Evolutionary conservation across 495 filamentous ascomycete species (phyloP), one percentile per base, ranked within the genome.

Genomic region (Schizothecium vesticola): DNA sequence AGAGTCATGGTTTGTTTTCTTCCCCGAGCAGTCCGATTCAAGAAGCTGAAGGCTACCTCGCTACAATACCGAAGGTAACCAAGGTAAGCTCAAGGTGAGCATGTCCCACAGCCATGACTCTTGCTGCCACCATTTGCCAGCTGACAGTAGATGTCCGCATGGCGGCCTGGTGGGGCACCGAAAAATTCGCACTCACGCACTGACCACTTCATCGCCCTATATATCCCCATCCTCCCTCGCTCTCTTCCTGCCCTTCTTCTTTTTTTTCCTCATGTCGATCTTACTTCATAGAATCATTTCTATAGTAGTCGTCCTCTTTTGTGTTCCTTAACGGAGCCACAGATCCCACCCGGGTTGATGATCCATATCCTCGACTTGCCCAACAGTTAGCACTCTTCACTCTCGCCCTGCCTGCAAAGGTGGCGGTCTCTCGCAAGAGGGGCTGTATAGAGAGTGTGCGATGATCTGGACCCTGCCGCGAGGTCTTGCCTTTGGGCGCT

Each of bases 211-310:
- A 1, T 67, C 31, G 76, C 70, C 3, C 25, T 81, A 83, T 83
- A 79, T 75, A 80, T 66, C 36, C 23, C 8, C 13, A 3, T 13
- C 63, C 24, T 16, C 67, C 24, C 66, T 58, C 72, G 5, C 26
- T 19, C 28, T 64, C 73, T 75, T 33, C 68, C 56, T 71, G 74
- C 76, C 33, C 28, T 73, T 76, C 77, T 70, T 67, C 74, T 80
- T 79, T 78, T 79, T 78, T 75, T 80, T 78, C 73, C 69, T 80
- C 72, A 80, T 79, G 86, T 85, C 86, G 86, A 89, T 86, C 87
- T 86, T 89, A 87, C 85, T 86, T 88, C 78, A 79, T 88, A 91
- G 89, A 91, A 92, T 92, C 90, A 91, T 90, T 92, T 92, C 86
- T 92, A 91, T 89, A 92, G 90, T 91, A 88, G 82, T 90, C 85